Conservation (phyloP, 495 filamentous ascomycete genomes). For the Gamarada debralockiae region DNA sequence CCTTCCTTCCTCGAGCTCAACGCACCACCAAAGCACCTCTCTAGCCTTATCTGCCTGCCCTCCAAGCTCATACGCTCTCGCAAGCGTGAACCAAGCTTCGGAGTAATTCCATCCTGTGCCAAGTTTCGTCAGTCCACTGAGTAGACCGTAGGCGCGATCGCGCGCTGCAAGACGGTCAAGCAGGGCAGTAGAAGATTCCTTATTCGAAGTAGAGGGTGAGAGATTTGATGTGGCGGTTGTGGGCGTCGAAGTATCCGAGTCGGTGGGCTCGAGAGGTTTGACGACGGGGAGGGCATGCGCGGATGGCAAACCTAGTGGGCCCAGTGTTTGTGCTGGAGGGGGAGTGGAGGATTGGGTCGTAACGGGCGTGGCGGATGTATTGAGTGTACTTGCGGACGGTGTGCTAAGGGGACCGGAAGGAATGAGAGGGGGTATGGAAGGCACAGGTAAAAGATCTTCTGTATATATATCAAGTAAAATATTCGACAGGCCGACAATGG, state of each 20-base stretch:
- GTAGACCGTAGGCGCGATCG: constrained; percentile 79
- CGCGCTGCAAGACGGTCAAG: constrained; percentile 77
- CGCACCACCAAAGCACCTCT: constrained; percentile 70
- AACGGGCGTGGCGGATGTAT: constrained; percentile 2
- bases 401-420: constrained; percentile 9
- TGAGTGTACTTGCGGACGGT: constrained; percentile 11
- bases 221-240: background rate
- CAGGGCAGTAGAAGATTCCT: constrained; percentile 38
- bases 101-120: constrained; percentile 88
- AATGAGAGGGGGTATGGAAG: constrained; percentile 27
- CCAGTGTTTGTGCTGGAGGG: constrained; percentile 3
- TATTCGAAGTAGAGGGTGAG: constrained; percentile 5
- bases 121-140: constrained; percentile 76
- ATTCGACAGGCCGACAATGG: constrained; percentile 77
- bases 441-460: constrained; percentile 49
- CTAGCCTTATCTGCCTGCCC: constrained; percentile 82
- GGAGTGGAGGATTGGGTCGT: background rate
- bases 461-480: constrained; percentile 84
- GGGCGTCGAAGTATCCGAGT: background rate
- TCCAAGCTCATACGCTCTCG: constrained; percentile 78
- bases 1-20: constrained; percentile 66
- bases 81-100: constrained; percentile 92
- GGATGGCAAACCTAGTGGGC: constrained; percentile 19
- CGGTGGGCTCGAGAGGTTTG: background rate
- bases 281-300: background rate